These are phyloP conservation scores for Aspergillus udagawae DNA, from an alignment of 2,329 filamentous ascomycete genomes.

Conservation along the genomic window DNA sequence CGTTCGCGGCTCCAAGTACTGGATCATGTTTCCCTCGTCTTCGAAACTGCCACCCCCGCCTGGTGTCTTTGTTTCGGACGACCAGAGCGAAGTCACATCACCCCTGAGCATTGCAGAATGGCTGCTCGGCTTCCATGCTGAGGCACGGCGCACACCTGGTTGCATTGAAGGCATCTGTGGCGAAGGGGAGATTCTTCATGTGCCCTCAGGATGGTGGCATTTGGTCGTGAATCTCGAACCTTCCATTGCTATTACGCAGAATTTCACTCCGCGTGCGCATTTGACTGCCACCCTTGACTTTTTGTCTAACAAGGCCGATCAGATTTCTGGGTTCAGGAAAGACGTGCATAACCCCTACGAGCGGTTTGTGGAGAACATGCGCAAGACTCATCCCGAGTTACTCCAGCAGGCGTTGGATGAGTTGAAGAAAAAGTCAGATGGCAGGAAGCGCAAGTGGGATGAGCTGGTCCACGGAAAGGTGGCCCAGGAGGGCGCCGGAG, in stretches of 20 bases:
- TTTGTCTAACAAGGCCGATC: slow-evolving; percentile 73
- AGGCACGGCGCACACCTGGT: slow-evolving; percentile 69
- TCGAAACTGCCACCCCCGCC: slow-evolving; percentile 63
- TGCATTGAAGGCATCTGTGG: slow-evolving; percentile 82
- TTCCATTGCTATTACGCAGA: slow-evolving; percentile 88
- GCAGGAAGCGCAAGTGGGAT: slow-evolving; percentile 84
- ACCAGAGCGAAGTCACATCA: slow-evolving; percentile 88
- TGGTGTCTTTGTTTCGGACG: slow-evolving; percentile 82
- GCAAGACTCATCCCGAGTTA: slow-evolving; percentile 60
- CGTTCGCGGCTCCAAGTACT: slow-evolving; percentile 86
- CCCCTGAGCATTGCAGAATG: slow-evolving; percentile 97
- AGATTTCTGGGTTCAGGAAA: slow-evolving; percentile 79
- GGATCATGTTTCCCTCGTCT: slow-evolving; percentile 93
- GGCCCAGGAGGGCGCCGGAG: slow-evolving; percentile 26
- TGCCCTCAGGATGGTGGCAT: slow-evolving; percentile 96
- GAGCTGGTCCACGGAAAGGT: slow-evolving; percentile 60
- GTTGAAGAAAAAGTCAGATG: slow-evolving; percentile 58
- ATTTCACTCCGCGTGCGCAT: slow-evolving; percentile 79
- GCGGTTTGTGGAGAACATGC: slow-evolving; percentile 68
- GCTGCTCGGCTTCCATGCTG: slow-evolving; percentile 81
- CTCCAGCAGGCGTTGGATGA: slow-evolving; percentile 62
- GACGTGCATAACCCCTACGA: slow-evolving; percentile 68
- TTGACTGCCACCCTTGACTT: slow-evolving; percentile 74
- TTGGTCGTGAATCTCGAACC: slow-evolving; percentile 84
- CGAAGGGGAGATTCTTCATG: slow-evolving; percentile 82